Evolutionary conservation across 176 grass and related monocot genomes (phyloP).

Genomic region (Cenchrus fungigraminus): DNA sequence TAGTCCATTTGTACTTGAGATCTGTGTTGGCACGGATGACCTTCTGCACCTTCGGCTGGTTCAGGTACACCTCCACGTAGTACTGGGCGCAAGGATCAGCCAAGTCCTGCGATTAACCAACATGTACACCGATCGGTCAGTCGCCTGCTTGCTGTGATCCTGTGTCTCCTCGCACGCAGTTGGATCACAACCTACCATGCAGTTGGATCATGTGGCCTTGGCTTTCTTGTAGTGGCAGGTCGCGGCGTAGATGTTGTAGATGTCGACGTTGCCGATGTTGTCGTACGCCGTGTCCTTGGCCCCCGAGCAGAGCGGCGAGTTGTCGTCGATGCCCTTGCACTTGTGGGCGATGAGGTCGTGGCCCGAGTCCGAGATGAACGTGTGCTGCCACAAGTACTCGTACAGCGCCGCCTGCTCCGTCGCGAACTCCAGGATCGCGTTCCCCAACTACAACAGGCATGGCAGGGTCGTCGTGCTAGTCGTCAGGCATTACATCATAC

Average conservation of each 20-base stretch:
- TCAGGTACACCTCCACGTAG: constrained; percentile 54
- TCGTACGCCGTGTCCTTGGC: constrained; percentile 35
- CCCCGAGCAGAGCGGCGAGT: constrained; percentile 34
- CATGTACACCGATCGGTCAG: no score
- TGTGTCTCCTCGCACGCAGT: no score
- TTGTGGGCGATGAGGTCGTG: constrained; percentile 40
- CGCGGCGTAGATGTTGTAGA: constrained; percentile 46
- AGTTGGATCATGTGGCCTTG: constrained; percentile 34
- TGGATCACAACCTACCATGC: constrained; percentile 15
- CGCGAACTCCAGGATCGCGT: constrained; percentile 48
- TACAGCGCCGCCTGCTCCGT: constrained; percentile 42
- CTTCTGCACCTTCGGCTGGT: constrained; percentile 44
- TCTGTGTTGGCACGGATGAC: constrained; percentile 31
- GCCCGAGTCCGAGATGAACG: constrained; percentile 52
- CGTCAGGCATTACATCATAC: no score
- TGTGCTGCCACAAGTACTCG: constrained; percentile 60
- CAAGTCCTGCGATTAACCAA: constrained; percentile 12
- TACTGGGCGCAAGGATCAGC: constrained; percentile 42
- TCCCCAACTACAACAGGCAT: constrained; percentile 41
- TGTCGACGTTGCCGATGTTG: constrained; percentile 47
- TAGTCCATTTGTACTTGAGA: constrained; percentile 36
- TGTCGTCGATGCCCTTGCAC: constrained; percentile 40
- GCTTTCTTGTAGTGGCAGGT: constrained; percentile 47
- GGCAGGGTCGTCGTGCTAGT: neutral
- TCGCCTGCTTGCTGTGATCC: no score